Base-by-base conservation (phyloP, 2,329 filamentous ascomycete species). In the Teratosphaeria nubilosa region DNA sequence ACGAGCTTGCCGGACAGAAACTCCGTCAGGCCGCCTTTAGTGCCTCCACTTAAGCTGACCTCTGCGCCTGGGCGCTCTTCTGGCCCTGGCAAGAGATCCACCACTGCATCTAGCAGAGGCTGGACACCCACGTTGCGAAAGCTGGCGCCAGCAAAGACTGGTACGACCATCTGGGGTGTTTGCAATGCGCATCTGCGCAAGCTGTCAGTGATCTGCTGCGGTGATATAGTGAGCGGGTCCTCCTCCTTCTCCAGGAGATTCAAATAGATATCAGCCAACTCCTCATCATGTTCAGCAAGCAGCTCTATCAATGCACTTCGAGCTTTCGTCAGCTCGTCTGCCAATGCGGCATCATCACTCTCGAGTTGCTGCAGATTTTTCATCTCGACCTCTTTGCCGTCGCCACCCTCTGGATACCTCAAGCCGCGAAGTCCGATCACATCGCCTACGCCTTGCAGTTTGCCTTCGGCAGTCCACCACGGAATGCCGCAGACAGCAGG, bases 81-180 rank as follows among this genome's bases (percentile, higher is more conserved):
- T 0, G 94, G 94, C 63, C 85, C 89, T 0, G 94, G 94, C 2
- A 97, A 79, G 52, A 96, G 86, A 68, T 96, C 89, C 9, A 90
- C 84, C 13, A 97, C 85, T 41, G 90, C 90, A 71, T 97, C 91
- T 56, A 97, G 81, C 24, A 99, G 78, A 30, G 91, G 90, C 71
- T 96, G 90, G 3, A 97, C 91, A 7, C 94, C 94, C 61, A 97
- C 90, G 64, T 97, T 96, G 50, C 88, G 85, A 73, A 97, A 91
- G 72, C 91, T 96, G 5, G 92, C 91, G 2, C 92, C 92, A 0
- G 90, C 90, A 73, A 96, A 95, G 0, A 96, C 82, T 0, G 92
- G 92, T 51, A 94, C 87, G 20, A 95, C 78, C n/a, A 76, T 78
- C 55, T 89, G 90, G 10, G 86, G 81, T 0, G 85, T 83, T 53